phyloP scores from a whole-genome alignment of 202 grass and related monocot species.

The Panicum virgatum region DNA sequence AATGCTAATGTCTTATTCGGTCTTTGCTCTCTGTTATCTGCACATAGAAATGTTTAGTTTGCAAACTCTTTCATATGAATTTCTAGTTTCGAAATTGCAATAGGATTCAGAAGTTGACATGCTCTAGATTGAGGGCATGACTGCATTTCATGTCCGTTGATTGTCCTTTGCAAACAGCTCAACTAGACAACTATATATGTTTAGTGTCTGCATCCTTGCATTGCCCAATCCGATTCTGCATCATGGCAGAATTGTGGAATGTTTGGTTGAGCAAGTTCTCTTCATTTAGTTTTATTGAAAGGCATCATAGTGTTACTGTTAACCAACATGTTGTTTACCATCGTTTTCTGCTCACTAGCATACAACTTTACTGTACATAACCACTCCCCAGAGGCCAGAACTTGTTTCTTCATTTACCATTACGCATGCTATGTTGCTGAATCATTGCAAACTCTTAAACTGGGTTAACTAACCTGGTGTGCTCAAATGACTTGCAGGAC shows the following conservation, averaged over 20 bases:
- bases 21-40: not conserved
- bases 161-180: not conserved
- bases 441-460: not conserved
- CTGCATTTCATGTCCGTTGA: not conserved
- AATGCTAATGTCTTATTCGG: not conserved
- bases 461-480: not conserved
- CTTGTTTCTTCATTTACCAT: not conserved
- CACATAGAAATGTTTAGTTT: not conserved
- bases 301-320: not conserved
- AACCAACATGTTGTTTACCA: not conserved
- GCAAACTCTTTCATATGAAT: not conserved
- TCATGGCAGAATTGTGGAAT: not conserved
- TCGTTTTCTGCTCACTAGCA: not conserved
- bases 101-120: not conserved
- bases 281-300: not conserved
- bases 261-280: not conserved
- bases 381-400: not conserved
- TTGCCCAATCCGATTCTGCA: not conserved
- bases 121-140: not conserved
- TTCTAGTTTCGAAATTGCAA: not conserved
- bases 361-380: not conserved
- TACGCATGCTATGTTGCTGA: not conserved
- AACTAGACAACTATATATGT: not conserved
- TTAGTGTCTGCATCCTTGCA: not conserved
- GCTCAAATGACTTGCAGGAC: constrained; percentile 22